Percentiles rank a stretch among this genome's conserved stretches.
Evolutionary conservation across 345 rosid genomes (phyloP).

Genomic region (Raphanus sativus): DNA sequence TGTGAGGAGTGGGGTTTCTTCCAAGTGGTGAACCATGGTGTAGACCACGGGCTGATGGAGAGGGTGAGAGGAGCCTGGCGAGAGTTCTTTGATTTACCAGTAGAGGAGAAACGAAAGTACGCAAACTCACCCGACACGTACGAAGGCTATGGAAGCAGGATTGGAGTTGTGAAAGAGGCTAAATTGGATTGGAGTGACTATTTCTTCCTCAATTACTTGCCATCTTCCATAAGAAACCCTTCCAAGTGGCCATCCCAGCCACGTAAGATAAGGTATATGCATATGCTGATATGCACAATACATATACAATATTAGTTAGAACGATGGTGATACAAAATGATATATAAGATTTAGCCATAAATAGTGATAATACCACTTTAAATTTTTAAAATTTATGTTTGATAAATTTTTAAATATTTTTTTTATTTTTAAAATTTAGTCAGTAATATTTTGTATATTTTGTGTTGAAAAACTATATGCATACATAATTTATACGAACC

Average conservation of each 20-base stretch:
- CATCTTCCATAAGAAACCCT: constrained; percentile 45
- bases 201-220: constrained; percentile 71
- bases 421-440: background rate
- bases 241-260: constrained; percentile 81
- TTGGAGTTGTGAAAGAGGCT: constrained; percentile 81
- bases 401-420: background rate
- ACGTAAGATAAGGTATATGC: constrained; percentile 59
- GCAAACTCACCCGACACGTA: constrained; percentile 79
- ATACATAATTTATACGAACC: background rate
- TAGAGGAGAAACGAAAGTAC: constrained; percentile 57
- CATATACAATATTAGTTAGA: background rate
- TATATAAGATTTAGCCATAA: background rate
- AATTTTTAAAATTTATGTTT: too few species aligned
- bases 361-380: background rate
- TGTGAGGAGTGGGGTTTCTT: constrained; percentile 92
- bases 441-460: background rate
- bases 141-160: constrained; percentile 89
- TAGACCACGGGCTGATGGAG: constrained; percentile 56
- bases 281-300: background rate
- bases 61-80: constrained; percentile 57
- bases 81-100: constrained; percentile 71
- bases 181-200: constrained; percentile 94
- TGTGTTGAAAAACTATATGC: background rate
- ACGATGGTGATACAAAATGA: background rate
- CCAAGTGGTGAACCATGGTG: constrained; percentile 91